Evolutionary conservation across 345 rosid species (phyloP).

Genomic region (Mallotus nudiflorus): DNA sequence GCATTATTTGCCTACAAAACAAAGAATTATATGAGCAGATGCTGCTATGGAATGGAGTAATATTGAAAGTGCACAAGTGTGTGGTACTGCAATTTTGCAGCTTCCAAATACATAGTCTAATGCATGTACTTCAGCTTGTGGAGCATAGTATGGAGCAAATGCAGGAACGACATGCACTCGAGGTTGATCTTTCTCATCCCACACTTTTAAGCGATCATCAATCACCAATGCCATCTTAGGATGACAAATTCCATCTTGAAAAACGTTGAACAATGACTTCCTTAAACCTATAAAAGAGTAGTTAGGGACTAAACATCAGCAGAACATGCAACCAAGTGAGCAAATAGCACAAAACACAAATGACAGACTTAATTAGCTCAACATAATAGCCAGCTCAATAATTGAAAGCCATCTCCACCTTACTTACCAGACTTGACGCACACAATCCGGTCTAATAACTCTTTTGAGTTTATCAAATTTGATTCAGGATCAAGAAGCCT

Average conservation of each 20-base stretch:
- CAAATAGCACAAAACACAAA: slow-evolving; percentile 1
- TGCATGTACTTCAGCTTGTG: slow-evolving; percentile 88
- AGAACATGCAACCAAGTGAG: no score
- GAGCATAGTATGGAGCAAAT: slow-evolving; percentile 95
- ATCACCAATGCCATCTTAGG: slow-evolving; percentile 97
- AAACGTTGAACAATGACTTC: slow-evolving; percentile 88
- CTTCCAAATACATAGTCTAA: slow-evolving; percentile 21
- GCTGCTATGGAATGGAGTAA: slow-evolving; percentile 9
- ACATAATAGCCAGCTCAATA: slow-evolving; percentile 13
- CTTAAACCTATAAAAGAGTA: slow-evolving; percentile 50
- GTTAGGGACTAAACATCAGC: not conserved
- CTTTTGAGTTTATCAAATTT: slow-evolving; percentile 74
- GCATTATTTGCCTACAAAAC: slow-evolving; percentile 64
- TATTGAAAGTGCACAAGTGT: not conserved
- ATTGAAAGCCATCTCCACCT: slow-evolving; percentile 12
- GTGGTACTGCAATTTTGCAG: slow-evolving; percentile 15
- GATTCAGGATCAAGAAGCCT: slow-evolving; percentile 99
- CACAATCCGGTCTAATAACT: slow-evolving; percentile 77
- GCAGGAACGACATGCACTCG: slow-evolving; percentile 99
- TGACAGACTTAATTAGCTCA: slow-evolving; percentile 1
- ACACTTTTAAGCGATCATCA: slow-evolving; percentile 96
- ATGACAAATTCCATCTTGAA: slow-evolving; percentile 84
- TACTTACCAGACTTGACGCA: slow-evolving; percentile 92
- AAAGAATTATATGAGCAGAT: slow-evolving; percentile 30
- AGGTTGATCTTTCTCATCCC: slow-evolving; percentile 98